Conservation (phyloP, 352 stramenopile species). For the Phytopythium chamaehyphon region DNA sequence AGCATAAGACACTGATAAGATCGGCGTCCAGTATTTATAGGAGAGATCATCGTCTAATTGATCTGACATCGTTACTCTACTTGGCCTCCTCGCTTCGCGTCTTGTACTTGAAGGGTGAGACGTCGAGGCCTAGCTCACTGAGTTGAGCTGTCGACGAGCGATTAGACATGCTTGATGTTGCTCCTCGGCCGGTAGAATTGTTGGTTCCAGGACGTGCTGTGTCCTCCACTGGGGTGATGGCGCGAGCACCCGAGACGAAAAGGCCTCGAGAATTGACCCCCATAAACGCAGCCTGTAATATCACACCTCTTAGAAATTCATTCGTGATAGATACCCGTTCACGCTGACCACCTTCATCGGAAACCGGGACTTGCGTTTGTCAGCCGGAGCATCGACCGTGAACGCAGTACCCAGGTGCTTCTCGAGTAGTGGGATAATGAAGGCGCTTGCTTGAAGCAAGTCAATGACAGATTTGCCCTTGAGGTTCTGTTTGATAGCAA, state of each 20-base stretch:
- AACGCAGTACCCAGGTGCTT: conserved; percentile 34
- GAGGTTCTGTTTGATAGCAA: conserved; percentile 37
- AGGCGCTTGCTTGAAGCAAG: conserved; percentile 25
- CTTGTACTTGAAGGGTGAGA: conserved; percentile 54
- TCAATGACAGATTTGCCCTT: conserved; percentile 49
- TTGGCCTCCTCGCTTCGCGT: conserved; percentile 9
- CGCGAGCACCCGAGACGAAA: conserved; percentile 7
- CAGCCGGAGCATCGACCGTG: conserved; percentile 11
- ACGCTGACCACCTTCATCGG: conserved; percentile 4
- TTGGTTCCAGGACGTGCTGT: conserved; percentile 3
- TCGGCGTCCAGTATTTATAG: too few relatives aligned
- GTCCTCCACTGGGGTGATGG: background rate
- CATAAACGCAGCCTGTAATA: conserved; percentile 4
- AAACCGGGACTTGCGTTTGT: conserved; percentile 33
- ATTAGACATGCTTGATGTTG: conserved; percentile 5
- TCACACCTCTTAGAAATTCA: too few relatives aligned
- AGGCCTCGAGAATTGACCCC: conserved; percentile 3
- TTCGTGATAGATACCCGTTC: background rate
- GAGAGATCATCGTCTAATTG: too few relatives aligned
- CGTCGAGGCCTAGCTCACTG: conserved; percentile 46
- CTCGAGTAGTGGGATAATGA: conserved; percentile 44
- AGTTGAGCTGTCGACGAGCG: conserved; percentile 15
- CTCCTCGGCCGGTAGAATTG: background rate
- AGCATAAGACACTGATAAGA: too few relatives aligned
- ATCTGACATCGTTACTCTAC: background rate